Conservation (phyloP, 331 rosid genomes). For the Rosa hybrid region DNA sequence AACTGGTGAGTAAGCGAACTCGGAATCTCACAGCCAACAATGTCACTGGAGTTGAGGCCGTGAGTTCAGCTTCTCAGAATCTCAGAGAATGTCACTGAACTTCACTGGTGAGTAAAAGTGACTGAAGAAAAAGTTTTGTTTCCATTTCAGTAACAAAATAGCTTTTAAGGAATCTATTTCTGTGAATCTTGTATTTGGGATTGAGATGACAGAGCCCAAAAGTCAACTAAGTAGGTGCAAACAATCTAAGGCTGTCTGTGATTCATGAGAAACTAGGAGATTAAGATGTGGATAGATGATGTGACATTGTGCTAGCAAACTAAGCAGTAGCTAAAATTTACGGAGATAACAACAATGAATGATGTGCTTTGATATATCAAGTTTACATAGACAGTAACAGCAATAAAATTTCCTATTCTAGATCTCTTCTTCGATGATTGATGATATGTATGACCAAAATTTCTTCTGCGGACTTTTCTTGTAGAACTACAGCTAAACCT, state of each 20-base stretch:
- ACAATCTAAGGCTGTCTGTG: background rate
- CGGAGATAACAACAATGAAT: background rate
- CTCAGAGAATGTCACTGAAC: conserved; percentile 15
- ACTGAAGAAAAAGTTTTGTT: background rate
- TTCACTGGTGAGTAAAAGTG: background rate
- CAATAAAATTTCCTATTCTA: conserved; percentile 1
- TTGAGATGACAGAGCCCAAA: background rate
- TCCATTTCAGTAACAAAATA: background rate
- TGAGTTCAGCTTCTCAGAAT: conserved; percentile 26
- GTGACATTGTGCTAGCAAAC: background rate
- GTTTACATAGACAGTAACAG: conserved; percentile 13
- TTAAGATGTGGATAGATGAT: background rate
- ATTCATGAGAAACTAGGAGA: background rate
- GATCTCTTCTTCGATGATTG: conserved; percentile 22
- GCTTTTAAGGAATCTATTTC: background rate
- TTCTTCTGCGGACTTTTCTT: conserved; percentile 23
- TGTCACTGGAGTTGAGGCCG: background rate
- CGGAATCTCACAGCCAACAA: conserved; percentile 28
- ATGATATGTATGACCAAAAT: conserved; percentile 8
- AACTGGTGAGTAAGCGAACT: background rate
- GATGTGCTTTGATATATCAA: conserved; percentile 7
- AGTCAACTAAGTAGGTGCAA: background rate
- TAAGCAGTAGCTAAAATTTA: background rate
- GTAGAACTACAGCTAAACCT: conserved; percentile 21
- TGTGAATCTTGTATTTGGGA: background rate